Base-by-base conservation (phyloP, 768 basidiomycete species). In the Phaeolepiota aurea region DNA sequence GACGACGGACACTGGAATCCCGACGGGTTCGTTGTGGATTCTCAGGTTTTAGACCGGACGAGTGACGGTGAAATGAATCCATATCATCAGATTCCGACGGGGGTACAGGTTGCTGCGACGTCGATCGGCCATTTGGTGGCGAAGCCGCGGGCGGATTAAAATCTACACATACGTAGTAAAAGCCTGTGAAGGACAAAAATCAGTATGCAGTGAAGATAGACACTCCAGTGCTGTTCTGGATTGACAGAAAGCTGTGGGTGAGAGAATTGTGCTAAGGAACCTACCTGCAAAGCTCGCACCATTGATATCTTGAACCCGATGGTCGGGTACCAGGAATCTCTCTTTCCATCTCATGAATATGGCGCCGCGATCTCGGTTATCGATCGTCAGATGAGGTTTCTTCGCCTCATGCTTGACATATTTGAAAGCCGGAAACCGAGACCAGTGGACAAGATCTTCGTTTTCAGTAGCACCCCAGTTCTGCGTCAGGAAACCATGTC, bases 261-360 rank as follows among this genome's bases (percentile, higher is more conserved):
- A 20, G 16, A 23, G 38, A 31, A 12, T 50, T 21, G 32, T 45
- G 41, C 32, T 32, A 23, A 35, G 33, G 34, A 44, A 3, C 77
- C 57, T 49, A 89, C 90, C 91, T 53, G 92, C 92, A 60, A 93
- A 96, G 57, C 87, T 90, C 15, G 92, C 92, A 32, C 92, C 92
- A 52, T 79, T 89, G 63, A 97, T 94, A 58, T 93, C 89, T 59
- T 87, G 81, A 20, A 94, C 87, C 44, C 82, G 77, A 63, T 93
- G 88, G 59, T 93, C 88, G 2, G 92, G 92, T n/a, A 97, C 87
- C 40, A 98, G 68, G 62, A 96, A 97, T 53, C 82, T 72, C 63
- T 98, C 94, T 63, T 98, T 98, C 86, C 91, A 93, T 45, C 94
- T 72, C 84, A 98, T 90, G 58, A 97, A 98, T 20, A 92, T 79